These are phyloP conservation scores for Globisporangium uncinulatum DNA, from an alignment of 352 stramenopile genomes.

Conservation along the genomic window DNA sequence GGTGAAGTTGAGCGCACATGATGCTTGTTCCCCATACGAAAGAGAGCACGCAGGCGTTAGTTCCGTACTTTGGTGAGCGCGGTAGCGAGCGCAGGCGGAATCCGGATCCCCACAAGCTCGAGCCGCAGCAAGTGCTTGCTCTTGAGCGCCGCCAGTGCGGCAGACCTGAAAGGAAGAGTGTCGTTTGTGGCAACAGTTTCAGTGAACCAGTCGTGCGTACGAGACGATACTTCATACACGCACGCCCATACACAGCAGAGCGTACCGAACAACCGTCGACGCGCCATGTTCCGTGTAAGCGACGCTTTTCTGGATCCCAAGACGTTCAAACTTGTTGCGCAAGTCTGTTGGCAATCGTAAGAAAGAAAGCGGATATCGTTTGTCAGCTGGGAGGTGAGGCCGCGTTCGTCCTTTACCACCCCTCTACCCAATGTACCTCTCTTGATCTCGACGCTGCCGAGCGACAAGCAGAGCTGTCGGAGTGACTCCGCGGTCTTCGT, in stretches of 20 bases:
- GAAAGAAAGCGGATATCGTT: too few species aligned
- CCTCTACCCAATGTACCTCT: conserved; percentile 22
- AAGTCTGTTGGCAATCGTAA: conserved; percentile 23
- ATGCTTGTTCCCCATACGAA: too few species aligned
- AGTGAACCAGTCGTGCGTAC: not conserved
- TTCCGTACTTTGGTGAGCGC: conserved; percentile 26
- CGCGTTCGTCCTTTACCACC: too few species aligned
- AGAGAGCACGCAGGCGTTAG: too few species aligned
- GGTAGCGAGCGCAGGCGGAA: conserved; percentile 13
- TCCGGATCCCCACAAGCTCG: conserved; percentile 30
- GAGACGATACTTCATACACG: not conserved
- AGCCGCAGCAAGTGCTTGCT: conserved; percentile 24
- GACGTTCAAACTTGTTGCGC: conserved; percentile 53
- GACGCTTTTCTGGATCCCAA: conserved; percentile 37
- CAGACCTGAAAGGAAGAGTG: conserved; percentile 7
- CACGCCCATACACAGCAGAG: not conserved
- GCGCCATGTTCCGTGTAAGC: conserved; percentile 35
- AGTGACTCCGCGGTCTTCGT: conserved; percentile 18
- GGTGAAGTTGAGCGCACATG: too few species aligned
- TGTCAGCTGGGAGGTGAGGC: too few species aligned
- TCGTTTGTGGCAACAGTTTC: not conserved
- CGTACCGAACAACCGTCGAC: conserved; percentile 26
- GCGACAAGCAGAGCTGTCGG: conserved; percentile 39
- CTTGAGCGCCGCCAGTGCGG: conserved; percentile 23
- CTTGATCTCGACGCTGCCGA: conserved; percentile 40